Base-by-base conservation (phyloP, 2,329 filamentous ascomycete species). In the Fusarium equiseti region DNA sequence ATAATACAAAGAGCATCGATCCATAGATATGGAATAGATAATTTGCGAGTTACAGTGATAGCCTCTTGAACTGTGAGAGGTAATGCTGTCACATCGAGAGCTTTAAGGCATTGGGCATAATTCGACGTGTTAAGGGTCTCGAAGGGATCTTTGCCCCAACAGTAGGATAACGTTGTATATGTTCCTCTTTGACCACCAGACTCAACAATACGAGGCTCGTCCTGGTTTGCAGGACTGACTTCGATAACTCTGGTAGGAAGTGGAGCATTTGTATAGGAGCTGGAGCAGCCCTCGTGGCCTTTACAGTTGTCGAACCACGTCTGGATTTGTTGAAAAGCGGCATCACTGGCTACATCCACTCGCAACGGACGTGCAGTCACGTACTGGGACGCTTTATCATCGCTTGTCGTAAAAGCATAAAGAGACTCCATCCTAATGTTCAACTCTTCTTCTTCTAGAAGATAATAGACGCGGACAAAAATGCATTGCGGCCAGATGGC, bases 381-480 rank as follows among this genome's bases (percentile, higher is more conserved):
- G 11, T 11, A 8, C 6, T 27, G 4, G 1, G 43, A 40, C 7
- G 54, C 54, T n/a, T 22, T 38, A 13, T 57, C n/a, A 0, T 40
- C 3, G 2, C 6, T n/a, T 1, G 24, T n/a, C 1, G 44, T 42
- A 5, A 57, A 57, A 1, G 54, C 32, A 18, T 50, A 35, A 2
- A 50, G 16, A 11, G n/a, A 16, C 31, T n/a, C 22, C 31, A 16
- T 35, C 24, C 12, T 8, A 1, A 9, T 8, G 2, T 24, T n/a
- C 2, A 24, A 1, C 8, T 26, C 22, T 5, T 26, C 5, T 1
- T 29, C 24, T 1, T 10, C 10, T 1, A n/a, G n/a, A n/a, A 46
- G 9, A 24, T 20, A 40, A 15, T 57, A 13, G 1, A 50, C 16
- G 8, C 31, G 32, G 8, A 57, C 18, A 3, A 11, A 5, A 50